These are phyloP conservation scores for Chamaecrista fasciculata DNA, from an alignment of 306 rosid genomes.

Conservation along the genomic window DNA sequence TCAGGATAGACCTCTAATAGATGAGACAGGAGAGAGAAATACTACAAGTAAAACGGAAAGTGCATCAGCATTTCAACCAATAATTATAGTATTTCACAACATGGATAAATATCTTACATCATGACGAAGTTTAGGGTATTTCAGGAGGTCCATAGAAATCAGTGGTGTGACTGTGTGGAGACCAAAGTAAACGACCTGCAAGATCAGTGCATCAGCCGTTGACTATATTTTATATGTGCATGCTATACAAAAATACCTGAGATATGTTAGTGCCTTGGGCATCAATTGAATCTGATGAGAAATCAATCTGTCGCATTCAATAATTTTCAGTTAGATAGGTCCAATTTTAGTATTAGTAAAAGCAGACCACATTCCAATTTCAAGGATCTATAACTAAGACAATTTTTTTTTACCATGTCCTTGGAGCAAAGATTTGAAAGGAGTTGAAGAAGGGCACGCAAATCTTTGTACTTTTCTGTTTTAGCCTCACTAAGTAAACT, in stretches of 20 bases:
- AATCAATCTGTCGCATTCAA: slow-evolving; percentile 67
- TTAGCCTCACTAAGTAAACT: slow-evolving; percentile 76
- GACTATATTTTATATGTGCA: slow-evolving; percentile 9
- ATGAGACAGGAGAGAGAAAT: slow-evolving; percentile 85
- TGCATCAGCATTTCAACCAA: slow-evolving; percentile 35
- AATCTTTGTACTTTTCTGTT: slow-evolving; percentile 84
- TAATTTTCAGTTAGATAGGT: slow-evolving; percentile 29
- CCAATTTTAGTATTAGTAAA: slow-evolving; percentile 12
- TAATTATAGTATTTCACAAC: slow-evolving; percentile 9
- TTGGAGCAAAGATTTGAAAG: slow-evolving; percentile 89
- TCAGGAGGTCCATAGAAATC: slow-evolving; percentile 84
- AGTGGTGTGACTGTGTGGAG: slow-evolving; percentile 85
- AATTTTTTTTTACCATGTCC: slow-evolving; percentile 64
- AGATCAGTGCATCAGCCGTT: slow-evolving; percentile 34
- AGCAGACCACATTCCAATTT: slow-evolving; percentile 23
- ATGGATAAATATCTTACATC: slow-evolving; percentile 65
- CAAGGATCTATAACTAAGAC: slow-evolving; percentile 10
- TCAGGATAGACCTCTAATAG: slow-evolving; percentile 94
- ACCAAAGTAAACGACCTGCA: slow-evolving; percentile 95
- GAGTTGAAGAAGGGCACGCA: slow-evolving; percentile 98
- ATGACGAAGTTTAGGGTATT: slow-evolving; percentile 87
- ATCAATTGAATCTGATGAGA: slow-evolving; percentile 78
- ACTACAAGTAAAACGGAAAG: slow-evolving; percentile 52
- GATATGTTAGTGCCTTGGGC: slow-evolving; percentile 80
- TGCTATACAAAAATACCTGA: slow-evolving; percentile 55